A percentile compares a stretch with the other conserved stretches of the same genome.
Evolutionary conservation across 148 eudicot species (phyloP).

Genomic region (Mesembryanthemum crystallinum): DNA sequence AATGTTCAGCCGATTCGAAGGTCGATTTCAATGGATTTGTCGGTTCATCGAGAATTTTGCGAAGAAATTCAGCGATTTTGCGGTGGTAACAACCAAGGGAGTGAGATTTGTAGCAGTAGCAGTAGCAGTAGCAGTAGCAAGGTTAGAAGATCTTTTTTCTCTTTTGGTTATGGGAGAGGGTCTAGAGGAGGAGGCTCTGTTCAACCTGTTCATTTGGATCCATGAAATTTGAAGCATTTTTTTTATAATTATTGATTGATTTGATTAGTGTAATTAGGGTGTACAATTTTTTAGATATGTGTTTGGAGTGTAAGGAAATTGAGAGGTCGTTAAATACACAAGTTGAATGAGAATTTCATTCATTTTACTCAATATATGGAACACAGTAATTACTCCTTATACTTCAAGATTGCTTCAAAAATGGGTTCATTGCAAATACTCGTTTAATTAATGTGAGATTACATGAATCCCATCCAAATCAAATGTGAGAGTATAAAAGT

Average conservation of each 20-base stretch:
- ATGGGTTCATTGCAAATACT: too few relatives aligned
- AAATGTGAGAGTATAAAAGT: too few relatives aligned
- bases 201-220: conserved; percentile 49
- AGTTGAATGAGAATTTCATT: conserved; percentile 19
- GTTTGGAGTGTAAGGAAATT: conserved; percentile 11
- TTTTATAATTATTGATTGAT: not conserved
- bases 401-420: not conserved
- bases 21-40: conserved; percentile 85
- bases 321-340: conserved; percentile 12
- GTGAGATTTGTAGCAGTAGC: conserved; percentile 26
- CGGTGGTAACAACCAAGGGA: conserved; percentile 20
- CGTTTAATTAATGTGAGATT: too few relatives aligned
- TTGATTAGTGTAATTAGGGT: conserved; percentile 15
- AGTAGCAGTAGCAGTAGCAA: conserved; percentile 24
- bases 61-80: conserved; percentile 51
- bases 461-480: too few relatives aligned
- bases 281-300: conserved; percentile 11
- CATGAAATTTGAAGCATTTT: conserved; percentile 23
- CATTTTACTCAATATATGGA: not conserved
- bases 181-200: conserved; percentile 58
- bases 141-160: conserved; percentile 57
- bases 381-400: too few relatives aligned
- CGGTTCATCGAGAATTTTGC: conserved; percentile 47
- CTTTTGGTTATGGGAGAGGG: conserved; percentile 60
- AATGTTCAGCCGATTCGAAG: conserved; percentile 63